Evolutionary conservation across 2,329 filamentous ascomycete genomes (phyloP), one percentile per base, ranked within the genome.

Genomic region (Gremmenia infestans): DNA sequence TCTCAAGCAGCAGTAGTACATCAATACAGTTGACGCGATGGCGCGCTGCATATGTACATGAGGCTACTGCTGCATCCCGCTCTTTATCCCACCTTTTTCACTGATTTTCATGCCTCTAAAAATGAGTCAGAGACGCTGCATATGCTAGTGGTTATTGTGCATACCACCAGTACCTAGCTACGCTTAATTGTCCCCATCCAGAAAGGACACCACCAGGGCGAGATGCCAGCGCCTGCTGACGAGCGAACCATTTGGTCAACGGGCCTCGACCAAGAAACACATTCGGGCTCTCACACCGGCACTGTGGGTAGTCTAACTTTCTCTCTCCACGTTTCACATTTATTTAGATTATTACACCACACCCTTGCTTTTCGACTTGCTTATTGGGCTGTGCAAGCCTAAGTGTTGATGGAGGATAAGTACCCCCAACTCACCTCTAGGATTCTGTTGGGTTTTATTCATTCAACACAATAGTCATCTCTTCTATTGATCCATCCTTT

Each of bases 191-290:
- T 7, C 17, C 37, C 37, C 43, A 36, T 56, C 61, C 61, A 50
- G 54, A 63, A 56, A 37, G 45, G 53, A 60, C 57, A 22, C 22
- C 25, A 1, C 22, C 25, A 1, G 8, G 50, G 48, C 45, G 32
- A 46, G 48, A 50, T 55, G 48, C 22, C 60, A 60, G 66, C 67
- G 67, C 48, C 56, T 67, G 60, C 57, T 63, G 63, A 66, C 55
- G 65, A 61, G 62, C 67, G 63, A 67, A 66, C 67, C 66, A 67
- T 64, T 55, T 58, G 64, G 66, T 57, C 64, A 15, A 37, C 36
- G 54, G 65, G 64, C 62, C 60, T 58, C 58, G 65, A 69, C 67
- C 67, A 67, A 70, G 68, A 70, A 69, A 69, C 66, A 59, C 53
- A 52, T 49, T 60, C 55, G 56, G 52, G 48, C 57, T 58, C 50